Conservation (phyloP, 768 basidiomycete genomes). For the Cantharellus cinnabarinus region DNA sequence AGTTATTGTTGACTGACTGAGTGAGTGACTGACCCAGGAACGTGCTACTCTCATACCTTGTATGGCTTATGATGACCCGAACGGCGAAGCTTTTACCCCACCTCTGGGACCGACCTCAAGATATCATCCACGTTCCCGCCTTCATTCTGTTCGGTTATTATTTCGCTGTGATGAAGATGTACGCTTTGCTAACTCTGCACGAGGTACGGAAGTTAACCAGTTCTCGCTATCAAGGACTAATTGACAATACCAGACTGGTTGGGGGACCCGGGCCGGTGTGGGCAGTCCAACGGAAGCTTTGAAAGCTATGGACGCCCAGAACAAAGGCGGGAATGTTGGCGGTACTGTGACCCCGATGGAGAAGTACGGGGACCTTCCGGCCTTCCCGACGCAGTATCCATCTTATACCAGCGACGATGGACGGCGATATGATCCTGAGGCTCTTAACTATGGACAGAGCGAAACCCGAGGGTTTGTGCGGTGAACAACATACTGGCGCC, state of each 20-base stretch:
- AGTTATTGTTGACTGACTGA: background rate
- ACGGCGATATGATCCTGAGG: slow-evolving; percentile 7
- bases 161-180: slow-evolving; percentile 87
- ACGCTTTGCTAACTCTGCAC: slow-evolving; percentile 76
- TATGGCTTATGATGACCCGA: slow-evolving; percentile 24
- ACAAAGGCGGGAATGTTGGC: background rate
- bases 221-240: background rate
- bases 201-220: slow-evolving; percentile 32
- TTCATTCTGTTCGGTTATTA: slow-evolving; percentile 86
- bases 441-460: background rate
- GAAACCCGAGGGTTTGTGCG: too few species aligned
- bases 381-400: background rate
- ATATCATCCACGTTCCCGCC: slow-evolving; percentile 66
- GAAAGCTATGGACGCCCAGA: slow-evolving; percentile 28
- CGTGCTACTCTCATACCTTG: slow-evolving; percentile 17
- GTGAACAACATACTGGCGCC: too few species aligned
- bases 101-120: slow-evolving; percentile 53
- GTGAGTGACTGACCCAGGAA: slow-evolving; percentile 13
- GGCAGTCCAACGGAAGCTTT: slow-evolving; percentile 65
- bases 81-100: slow-evolving; percentile 54
- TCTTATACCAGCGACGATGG: background rate
- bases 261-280: slow-evolving; percentile 91
- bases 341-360: background rate
- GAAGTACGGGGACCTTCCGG: background rate
- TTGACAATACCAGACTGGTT: slow-evolving; percentile 35